Evolutionary conservation across 768 basidiomycete species (phyloP).

Genomic region (Gyrodon lividus): DNA sequence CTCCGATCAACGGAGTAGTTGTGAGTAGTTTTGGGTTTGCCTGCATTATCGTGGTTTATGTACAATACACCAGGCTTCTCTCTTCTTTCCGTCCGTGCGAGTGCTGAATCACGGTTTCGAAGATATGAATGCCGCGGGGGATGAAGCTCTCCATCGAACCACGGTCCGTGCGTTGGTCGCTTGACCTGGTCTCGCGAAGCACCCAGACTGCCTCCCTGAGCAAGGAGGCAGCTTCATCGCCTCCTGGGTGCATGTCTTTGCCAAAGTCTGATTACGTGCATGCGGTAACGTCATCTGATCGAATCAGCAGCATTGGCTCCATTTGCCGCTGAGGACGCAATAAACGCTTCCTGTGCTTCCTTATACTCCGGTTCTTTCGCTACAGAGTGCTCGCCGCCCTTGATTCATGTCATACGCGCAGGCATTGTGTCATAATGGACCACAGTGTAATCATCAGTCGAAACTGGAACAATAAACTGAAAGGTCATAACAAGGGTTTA

Average conservation of each 20-base stretch:
- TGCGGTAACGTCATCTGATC: conserved; percentile 34
- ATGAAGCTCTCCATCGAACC: conserved; percentile 16
- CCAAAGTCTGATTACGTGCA: conserved; percentile 38
- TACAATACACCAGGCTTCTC: conserved; percentile 9
- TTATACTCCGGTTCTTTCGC: conserved; percentile 12
- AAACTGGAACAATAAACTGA: conserved; percentile 13
- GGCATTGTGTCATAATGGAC: conserved; percentile 13
- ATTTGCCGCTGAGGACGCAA: conserved; percentile 14
- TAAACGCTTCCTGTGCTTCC: conserved; percentile 12
- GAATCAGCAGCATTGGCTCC: conserved; percentile 5
- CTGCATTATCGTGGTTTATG: conserved; percentile 1
- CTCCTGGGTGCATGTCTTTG: conserved; percentile 32
- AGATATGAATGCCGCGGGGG: conserved; percentile 34
- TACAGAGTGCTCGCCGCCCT: conserved; percentile 13
- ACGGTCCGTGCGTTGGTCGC: conserved; percentile 25
- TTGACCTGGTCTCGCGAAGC: conserved; percentile 11
- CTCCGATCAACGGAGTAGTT: conserved; percentile 22
- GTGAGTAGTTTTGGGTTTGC: conserved; percentile 2
- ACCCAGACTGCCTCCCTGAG: conserved; percentile 13
- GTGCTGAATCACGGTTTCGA: neutral
- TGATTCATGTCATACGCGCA: conserved; percentile 10
- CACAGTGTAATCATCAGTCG: conserved; percentile 9
- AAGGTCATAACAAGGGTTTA: conserved; percentile 20
- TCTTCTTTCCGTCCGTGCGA: conserved; percentile 12
- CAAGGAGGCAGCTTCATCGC: conserved; percentile 16